Percentiles rank a stretch among this genome's conserved stretches.
These are phyloP conservation scores for Trapa bicornis DNA, from an alignment of 345 rosid genomes.

Conservation along the genomic window DNA sequence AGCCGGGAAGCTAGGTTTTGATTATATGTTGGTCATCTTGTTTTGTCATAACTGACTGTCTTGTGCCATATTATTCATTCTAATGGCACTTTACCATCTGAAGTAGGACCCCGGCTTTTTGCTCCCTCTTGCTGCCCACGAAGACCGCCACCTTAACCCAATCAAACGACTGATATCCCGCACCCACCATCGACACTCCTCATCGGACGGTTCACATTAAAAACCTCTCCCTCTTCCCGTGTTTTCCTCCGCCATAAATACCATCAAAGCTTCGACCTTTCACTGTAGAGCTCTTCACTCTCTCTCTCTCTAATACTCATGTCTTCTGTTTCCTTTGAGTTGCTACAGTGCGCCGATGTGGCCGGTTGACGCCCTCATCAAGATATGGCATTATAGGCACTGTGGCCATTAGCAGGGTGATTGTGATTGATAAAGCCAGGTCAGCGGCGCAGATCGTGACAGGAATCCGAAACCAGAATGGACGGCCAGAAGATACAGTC, in stretches of 20 bases:
- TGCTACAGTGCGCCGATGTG: conserved; percentile 31
- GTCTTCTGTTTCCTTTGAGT: conserved; percentile 14
- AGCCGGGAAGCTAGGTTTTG: conserved; percentile 1
- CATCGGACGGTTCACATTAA: conserved; percentile 42
- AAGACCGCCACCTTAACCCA: conserved; percentile 4
- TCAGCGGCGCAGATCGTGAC: not conserved
- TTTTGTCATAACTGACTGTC: too few species aligned
- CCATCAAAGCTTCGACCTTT: not conserved
- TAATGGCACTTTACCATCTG: too few species aligned
- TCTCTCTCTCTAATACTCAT: not conserved
- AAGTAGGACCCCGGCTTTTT: too few species aligned
- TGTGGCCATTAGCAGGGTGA: conserved; percentile 4
- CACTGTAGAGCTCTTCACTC: not conserved
- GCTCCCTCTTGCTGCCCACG: not conserved
- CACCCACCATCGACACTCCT: conserved; percentile 17
- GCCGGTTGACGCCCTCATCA: conserved; percentile 26
- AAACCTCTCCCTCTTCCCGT: conserved; percentile 18
- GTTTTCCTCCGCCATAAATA: conserved; percentile 1
- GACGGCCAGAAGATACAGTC: conserved; percentile 50
- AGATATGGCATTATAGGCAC: conserved; percentile 45
- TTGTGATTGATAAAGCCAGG: not conserved
- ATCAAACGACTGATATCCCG: conserved; percentile 16
- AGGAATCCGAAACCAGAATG: conserved; percentile 18
- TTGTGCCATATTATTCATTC: too few species aligned
- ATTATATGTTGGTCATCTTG: too few species aligned